Conservation (phyloP, 1,284 basidiomycete species). For the Ustilago crameri region DNA sequence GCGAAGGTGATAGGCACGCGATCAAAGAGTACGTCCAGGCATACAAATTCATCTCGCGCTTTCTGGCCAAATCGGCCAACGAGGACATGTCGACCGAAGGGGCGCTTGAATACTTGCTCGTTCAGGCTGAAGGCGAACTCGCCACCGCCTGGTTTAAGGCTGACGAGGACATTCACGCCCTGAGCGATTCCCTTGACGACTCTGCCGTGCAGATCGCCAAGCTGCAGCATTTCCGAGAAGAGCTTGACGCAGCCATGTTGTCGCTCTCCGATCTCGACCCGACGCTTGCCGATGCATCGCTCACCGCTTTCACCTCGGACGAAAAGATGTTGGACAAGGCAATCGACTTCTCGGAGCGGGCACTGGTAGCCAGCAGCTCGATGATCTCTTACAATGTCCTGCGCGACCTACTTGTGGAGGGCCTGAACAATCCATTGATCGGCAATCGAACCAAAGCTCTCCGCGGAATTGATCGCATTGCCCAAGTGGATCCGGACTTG, state of each 20-base stretch:
- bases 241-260: constrained; percentile 36
- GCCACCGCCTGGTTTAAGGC: constrained; percentile 37
- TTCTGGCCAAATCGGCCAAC: constrained; percentile 70
- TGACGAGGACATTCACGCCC: constrained; percentile 16
- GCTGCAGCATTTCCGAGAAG: constrained; percentile 34
- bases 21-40: constrained; percentile 74
- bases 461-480: constrained; percentile 55
- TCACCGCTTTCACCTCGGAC: constrained; percentile 15
- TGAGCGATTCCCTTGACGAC: constrained; percentile 14
- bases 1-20: constrained; percentile 70
- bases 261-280: constrained; percentile 35
- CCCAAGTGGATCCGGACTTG: constrained; percentile 48
- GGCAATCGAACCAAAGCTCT: constrained; percentile 60
- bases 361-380: constrained; percentile 44
- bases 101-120: constrained; percentile 47
- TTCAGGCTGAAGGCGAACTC: constrained; percentile 57
- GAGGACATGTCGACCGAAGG: constrained; percentile 50
- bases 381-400: constrained; percentile 48
- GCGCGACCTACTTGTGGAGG: constrained; percentile 47
- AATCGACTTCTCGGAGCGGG: constrained; percentile 37
- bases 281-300: constrained; percentile 8
- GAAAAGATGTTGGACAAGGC: constrained; percentile 33
- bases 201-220: constrained; percentile 19
- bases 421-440: constrained; percentile 52
- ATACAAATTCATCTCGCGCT: constrained; percentile 77